Conservation (phyloP, 495 filamentous ascomycete genomes). For the Penicillium manginii region DNA sequence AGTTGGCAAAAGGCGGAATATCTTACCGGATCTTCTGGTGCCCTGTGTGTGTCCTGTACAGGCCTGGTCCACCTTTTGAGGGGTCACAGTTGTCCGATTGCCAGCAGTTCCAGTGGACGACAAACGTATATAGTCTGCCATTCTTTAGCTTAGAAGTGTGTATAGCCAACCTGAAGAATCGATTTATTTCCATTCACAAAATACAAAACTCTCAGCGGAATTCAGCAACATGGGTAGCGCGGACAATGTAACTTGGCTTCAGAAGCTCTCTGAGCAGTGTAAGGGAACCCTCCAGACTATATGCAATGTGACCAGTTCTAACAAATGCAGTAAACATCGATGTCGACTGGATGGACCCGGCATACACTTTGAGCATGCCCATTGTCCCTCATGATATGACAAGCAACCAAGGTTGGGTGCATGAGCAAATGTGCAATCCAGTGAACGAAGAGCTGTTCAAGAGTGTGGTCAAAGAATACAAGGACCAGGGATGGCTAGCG, state of each 20-base stretch:
- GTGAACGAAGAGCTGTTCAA: constrained; percentile 40
- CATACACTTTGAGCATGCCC: constrained; percentile 36
- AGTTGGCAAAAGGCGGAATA: not conserved
- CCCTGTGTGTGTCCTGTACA: constrained; percentile 17
- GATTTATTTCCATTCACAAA: not conserved
- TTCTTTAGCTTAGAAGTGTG: not conserved
- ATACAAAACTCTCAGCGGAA: not conserved
- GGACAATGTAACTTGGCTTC: constrained; percentile 21
- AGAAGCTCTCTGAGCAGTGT: constrained; percentile 25
- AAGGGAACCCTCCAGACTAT: not conserved
- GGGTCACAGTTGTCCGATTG: not conserved
- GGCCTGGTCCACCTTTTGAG: not conserved
- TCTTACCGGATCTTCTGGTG: not conserved
- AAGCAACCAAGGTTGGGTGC: constrained; percentile 47
- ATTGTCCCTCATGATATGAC: constrained; percentile 46
- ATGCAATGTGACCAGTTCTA: not conserved
- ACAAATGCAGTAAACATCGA: constrained; percentile 41
- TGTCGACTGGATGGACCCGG: constrained; percentile 48
- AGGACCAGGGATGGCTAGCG: constrained; percentile 43
- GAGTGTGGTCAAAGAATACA: constrained; percentile 38
- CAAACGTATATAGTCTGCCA: not conserved
- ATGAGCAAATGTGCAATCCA: constrained; percentile 39
- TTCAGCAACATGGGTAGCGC: constrained; percentile 20
- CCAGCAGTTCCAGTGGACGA: not conserved
- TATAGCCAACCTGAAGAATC: not conserved